Percentiles rank a stretch among this genome's conserved stretches.
These are phyloP conservation scores for Colletotrichum graminicola DNA, from an alignment of 2,329 filamentous ascomycete genomes.

Conservation along the genomic window DNA sequence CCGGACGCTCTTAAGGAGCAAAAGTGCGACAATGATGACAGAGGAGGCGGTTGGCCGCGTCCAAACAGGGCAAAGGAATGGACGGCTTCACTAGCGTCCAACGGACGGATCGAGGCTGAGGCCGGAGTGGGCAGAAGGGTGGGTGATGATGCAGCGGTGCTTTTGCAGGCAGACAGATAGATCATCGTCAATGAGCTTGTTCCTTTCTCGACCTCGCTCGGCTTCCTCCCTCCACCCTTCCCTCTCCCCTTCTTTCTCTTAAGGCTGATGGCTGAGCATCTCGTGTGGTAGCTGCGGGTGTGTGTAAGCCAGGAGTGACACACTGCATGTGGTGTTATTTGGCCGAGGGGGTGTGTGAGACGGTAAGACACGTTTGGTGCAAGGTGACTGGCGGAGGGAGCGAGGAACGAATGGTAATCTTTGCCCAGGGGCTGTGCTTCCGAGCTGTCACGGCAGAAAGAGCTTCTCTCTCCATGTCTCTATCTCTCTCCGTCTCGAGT, in stretches of 20 bases:
- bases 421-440: slow-evolving; percentile 5
- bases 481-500: background rate
- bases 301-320: background rate
- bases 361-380: background rate
- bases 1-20: slow-evolving; percentile 6
- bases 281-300: background rate
- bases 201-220: background rate
- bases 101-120: slow-evolving; percentile 18
- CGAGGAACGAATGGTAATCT: slow-evolving; percentile 9
- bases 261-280: slow-evolving; percentile 36
- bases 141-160: background rate
- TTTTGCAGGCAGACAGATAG: background rate
- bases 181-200: slow-evolving; percentile 20
- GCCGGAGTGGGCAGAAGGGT: background rate
- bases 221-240: background rate
- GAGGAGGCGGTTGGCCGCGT: background rate
- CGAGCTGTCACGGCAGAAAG: background rate
- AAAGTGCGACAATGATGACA: slow-evolving; percentile 5
- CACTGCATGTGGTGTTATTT: background rate
- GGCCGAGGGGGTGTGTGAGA: background rate
- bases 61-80: slow-evolving; percentile 19
- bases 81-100: slow-evolving; percentile 25
- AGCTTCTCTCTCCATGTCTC: background rate
- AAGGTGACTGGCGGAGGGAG: slow-evolving; percentile 6
- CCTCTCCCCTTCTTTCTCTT: background rate